A percentile compares a stretch with the other conserved stretches of the same genome.
phyloP scores from a whole-genome alignment of 805 yeast species.

The Metschnikowia aberdeeniae region DNA sequence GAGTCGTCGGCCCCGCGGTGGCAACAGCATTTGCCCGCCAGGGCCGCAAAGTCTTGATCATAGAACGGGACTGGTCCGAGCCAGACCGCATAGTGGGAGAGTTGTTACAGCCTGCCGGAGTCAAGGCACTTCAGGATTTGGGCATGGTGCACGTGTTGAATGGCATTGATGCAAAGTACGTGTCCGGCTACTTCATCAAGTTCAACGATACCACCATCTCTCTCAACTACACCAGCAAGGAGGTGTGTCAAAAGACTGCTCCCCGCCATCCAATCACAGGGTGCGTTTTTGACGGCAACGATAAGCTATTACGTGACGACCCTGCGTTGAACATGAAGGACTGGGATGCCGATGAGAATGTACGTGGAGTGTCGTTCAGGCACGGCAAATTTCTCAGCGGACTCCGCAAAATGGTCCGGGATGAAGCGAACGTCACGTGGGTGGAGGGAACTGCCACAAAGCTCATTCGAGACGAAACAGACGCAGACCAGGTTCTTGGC shows the following conservation, averaged over 20 bases:
- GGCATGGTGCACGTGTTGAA: constrained; percentile 79
- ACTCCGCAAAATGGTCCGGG: constrained; percentile 63
- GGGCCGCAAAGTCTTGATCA: constrained; percentile 74
- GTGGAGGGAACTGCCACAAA: constrained; percentile 81
- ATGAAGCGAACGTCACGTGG: constrained; percentile 70
- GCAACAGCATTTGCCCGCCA: constrained; percentile 89
- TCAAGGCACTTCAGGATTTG: constrained; percentile 72
- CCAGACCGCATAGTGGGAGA: constrained; percentile 98
- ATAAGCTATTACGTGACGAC: constrained; percentile 44
- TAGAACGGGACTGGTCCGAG: constrained; percentile 85
- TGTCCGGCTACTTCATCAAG: constrained; percentile 76
- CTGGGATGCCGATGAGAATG: constrained; percentile 57
- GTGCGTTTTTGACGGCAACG: constrained; percentile 57
- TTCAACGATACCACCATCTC: constrained; percentile 54
- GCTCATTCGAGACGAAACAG: constrained; percentile 50
- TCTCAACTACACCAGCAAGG: constrained; percentile 70
- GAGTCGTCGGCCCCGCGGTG: constrained; percentile 91
- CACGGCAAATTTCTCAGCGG: constrained; percentile 86
- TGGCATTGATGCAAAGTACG: constrained; percentile 71
- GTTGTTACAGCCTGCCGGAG: constrained; percentile 94
- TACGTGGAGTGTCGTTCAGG: constrained; percentile 82
- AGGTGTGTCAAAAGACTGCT: constrained; percentile 37
- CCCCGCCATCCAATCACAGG: constrained; percentile 48
- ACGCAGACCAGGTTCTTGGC: constrained; percentile 59
- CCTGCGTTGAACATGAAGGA: constrained; percentile 42